These are phyloP conservation scores for Melanomma pulvis-pyrius DNA, from an alignment of 495 filamentous ascomycete species.

Conservation along the genomic window DNA sequence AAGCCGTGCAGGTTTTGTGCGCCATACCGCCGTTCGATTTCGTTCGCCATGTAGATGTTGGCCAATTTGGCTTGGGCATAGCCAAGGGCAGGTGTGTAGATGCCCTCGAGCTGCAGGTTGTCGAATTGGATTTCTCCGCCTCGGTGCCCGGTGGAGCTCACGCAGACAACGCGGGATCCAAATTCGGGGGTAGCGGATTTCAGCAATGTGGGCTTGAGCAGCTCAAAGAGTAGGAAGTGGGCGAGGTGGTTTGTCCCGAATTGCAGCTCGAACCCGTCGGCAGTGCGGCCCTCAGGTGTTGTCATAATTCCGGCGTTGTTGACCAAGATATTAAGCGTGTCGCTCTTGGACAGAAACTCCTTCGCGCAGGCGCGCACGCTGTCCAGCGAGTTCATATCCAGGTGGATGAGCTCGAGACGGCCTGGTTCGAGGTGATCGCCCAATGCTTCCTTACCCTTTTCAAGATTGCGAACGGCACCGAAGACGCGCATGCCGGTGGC, in stretches of 20 bases:
- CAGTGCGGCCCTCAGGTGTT: constrained; percentile 27
- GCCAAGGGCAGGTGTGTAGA: constrained; percentile 2
- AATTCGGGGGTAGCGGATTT: constrained; percentile 31
- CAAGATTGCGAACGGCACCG: constrained; percentile 49
- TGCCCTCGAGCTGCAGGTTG: constrained; percentile 32
- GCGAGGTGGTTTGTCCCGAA: constrained; percentile 39
- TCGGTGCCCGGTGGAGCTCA: constrained; percentile 34
- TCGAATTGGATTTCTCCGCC: constrained; percentile 30
- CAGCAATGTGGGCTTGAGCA: constrained; percentile 33
- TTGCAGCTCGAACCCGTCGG: constrained; percentile 36
- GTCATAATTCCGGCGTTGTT: constrained; percentile 39
- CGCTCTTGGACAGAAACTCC: constrained; percentile 41
- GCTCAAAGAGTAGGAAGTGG: constrained; percentile 40
- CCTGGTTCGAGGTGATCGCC: constrained; percentile 34
- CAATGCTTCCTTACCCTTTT: constrained; percentile 42
- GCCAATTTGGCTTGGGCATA: constrained; percentile 34
- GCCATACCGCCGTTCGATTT: constrained; percentile 33
- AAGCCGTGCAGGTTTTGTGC: constrained; percentile 27
- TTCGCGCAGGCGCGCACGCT: constrained; percentile 51
- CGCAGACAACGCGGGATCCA: constrained; percentile 29
- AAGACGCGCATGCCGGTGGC: constrained; percentile 54
- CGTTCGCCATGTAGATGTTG: constrained; percentile 39
- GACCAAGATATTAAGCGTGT: constrained; percentile 35
- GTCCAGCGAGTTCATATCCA: constrained; percentile 53
- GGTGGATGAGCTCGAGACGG: constrained; percentile 45